These are phyloP conservation scores for Neurospora sp. DNA, from an alignment of 495 filamentous ascomycete species.

Conservation along the genomic window DNA sequence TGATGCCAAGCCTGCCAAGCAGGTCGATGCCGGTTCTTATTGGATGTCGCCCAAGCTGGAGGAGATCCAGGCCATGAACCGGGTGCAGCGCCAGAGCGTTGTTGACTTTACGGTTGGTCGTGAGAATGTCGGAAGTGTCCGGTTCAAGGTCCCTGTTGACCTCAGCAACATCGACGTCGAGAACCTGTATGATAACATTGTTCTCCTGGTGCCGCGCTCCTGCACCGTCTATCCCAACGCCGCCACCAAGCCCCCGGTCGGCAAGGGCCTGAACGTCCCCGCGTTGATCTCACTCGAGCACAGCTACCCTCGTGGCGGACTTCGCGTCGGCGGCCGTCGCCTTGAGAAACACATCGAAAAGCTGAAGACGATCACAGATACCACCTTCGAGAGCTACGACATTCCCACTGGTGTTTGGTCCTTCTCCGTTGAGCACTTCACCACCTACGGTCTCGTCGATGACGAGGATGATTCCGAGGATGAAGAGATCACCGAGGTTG, in stretches of 20 bases:
- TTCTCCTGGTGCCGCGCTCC: slow-evolving; percentile 60
- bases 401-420: slow-evolving; percentile 72
- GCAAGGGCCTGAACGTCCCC: slow-evolving; percentile 85
- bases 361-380: slow-evolving; percentile 61
- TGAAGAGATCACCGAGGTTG: slow-evolving; percentile 58
- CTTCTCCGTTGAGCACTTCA: slow-evolving; percentile 89
- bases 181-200: slow-evolving; percentile 57
- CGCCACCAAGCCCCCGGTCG: slow-evolving; percentile 64
- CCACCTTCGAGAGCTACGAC: slow-evolving; percentile 72
- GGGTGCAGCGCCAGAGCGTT: slow-evolving; percentile 60
- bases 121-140: slow-evolving; percentile 63
- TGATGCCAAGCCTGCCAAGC: slow-evolving; percentile 18
- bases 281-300: slow-evolving; percentile 76
- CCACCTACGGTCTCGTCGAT: slow-evolving; percentile 86
- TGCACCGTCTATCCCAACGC: slow-evolving; percentile 78
- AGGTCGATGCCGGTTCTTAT: slow-evolving; percentile 63
- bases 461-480: slow-evolving; percentile 70
- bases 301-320: slow-evolving; percentile 68
- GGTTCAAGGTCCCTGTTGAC: slow-evolving; percentile 74
- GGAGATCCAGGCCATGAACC: slow-evolving; percentile 64
- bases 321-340: slow-evolving; percentile 21
- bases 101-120: slow-evolving; percentile 71
- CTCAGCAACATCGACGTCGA: slow-evolving; percentile 63
- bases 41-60: slow-evolving; percentile 68
- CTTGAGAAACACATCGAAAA: slow-evolving; percentile 74